A percentile compares a stretch with the other conserved stretches of the same genome.
These are phyloP conservation scores for Pseudomonodictys pantanalensis DNA, from an alignment of 495 filamentous ascomycete genomes.

Conservation along the genomic window DNA sequence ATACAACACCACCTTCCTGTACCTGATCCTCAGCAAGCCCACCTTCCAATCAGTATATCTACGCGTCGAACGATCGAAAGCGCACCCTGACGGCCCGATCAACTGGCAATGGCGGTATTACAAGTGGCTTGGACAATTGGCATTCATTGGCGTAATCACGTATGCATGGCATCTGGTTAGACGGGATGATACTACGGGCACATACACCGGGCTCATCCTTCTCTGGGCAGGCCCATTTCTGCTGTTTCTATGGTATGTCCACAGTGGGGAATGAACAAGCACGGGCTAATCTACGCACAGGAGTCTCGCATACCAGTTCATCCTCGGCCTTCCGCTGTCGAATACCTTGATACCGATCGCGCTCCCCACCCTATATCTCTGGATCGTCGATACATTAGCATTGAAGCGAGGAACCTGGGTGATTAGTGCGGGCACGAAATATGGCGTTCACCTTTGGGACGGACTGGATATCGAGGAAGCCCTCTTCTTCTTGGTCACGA, in stretches of 20 bases:
- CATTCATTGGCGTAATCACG: conserved; percentile 42
- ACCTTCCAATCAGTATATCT: conserved; percentile 58
- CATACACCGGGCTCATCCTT: conserved; percentile 64
- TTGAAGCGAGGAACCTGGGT: conserved; percentile 63
- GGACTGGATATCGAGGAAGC: conserved; percentile 66
- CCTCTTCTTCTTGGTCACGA: conserved; percentile 65
- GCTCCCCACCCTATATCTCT: conserved; percentile 63
- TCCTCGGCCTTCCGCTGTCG: conserved; percentile 52
- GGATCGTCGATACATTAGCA: conserved; percentile 63
- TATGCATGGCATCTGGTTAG: conserved; percentile 44
- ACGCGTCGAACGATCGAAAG: conserved; percentile 18
- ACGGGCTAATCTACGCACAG: conserved; percentile 21
- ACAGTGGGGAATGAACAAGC: not conserved
- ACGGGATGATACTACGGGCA: conserved; percentile 46
- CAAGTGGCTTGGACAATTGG: conserved; percentile 44
- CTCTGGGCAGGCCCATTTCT: conserved; percentile 63
- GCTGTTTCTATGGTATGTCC: conserved; percentile 56
- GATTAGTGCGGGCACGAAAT: conserved; percentile 61
- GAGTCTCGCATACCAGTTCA: conserved; percentile 55
- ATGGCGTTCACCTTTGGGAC: conserved; percentile 56
- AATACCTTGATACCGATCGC: conserved; percentile 55
- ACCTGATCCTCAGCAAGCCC: conserved; percentile 61
- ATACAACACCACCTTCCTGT: conserved; percentile 64
- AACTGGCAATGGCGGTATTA: conserved; percentile 34
- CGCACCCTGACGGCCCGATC: conserved; percentile 11